Evolutionary conservation across 108 stramenopile species (phyloP).

Genomic region (Cafeteria roenbergensis): DNA sequence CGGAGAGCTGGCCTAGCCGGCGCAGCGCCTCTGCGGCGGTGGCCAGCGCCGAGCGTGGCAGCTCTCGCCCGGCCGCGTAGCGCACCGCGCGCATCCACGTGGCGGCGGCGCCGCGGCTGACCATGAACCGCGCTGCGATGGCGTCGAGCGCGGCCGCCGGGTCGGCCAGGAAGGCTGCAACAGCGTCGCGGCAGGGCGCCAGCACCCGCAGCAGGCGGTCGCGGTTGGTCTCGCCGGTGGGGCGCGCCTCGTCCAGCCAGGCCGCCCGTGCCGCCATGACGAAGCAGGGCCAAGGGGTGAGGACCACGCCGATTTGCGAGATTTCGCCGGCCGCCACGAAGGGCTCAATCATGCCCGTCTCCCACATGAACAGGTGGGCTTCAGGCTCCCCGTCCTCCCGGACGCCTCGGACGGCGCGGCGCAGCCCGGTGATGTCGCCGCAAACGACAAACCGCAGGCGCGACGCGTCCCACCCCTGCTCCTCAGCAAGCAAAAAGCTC

Average conservation of each 20-base stretch:
- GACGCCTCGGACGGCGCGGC: neutral
- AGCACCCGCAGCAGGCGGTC: conserved; percentile 5
- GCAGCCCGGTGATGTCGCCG: neutral
- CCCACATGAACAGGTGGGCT: conserved; percentile 11
- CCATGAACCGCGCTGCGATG: conserved; percentile 11
- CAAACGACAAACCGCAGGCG: neutral
- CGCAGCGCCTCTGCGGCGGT: neutral
- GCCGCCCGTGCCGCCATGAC: conserved; percentile 1
- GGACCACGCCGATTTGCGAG: conserved; percentile 12
- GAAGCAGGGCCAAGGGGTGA: conserved; percentile 27
- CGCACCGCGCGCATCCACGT: conserved; percentile 11
- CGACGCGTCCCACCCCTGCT: neutral
- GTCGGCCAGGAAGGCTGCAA: neutral
- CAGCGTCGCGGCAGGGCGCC: neutral
- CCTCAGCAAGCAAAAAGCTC: conserved; percentile 15
- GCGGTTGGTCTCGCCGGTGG: neutral
- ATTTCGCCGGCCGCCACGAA: conserved; percentile 9
- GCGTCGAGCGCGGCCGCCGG: neutral
- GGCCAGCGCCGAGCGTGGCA: neutral
- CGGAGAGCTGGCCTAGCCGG: neutral
- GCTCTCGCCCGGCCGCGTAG: neutral
- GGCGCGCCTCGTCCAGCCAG: neutral
- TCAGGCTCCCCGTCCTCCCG: neutral
- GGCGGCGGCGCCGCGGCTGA: conserved; percentile 4
- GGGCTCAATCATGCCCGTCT: conserved; percentile 18